Evolutionary conservation across 352 stramenopile genomes (phyloP).

Genomic region (Phytophthora lateralis): DNA sequence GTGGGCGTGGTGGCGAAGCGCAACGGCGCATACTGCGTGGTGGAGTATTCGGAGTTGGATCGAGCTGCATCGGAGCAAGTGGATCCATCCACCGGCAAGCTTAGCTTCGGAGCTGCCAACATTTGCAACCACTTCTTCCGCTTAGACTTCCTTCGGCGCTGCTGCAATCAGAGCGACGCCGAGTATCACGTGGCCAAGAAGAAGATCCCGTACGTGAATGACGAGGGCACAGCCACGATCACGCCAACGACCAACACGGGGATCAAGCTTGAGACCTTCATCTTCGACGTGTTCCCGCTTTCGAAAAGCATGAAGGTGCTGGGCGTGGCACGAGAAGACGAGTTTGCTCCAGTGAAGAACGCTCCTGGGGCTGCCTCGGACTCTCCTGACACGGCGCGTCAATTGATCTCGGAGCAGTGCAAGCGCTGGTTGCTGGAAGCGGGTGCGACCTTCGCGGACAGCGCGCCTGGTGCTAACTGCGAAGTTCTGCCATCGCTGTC

Average conservation of each 20-base stretch:
- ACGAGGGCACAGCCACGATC: conserved; percentile 80
- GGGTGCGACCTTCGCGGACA: conserved; percentile 47
- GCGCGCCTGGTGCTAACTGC: conserved; percentile 40
- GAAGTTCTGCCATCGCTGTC: conserved; percentile 85
- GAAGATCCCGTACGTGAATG: conserved; percentile 95
- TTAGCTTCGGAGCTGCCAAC: conserved; percentile 96
- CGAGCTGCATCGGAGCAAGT: conserved; percentile 63
- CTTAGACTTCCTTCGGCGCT: conserved; percentile 79
- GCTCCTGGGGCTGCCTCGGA: conserved; percentile 66
- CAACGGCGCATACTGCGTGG: conserved; percentile 88
- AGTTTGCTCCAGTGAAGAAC: conserved; percentile 94
- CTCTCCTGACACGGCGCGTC: conserved; percentile 79
- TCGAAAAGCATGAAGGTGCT: conserved; percentile 94
- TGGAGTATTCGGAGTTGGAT: conserved; percentile 98
- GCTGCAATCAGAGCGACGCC: conserved; percentile 88
- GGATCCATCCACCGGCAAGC: conserved; percentile 68
- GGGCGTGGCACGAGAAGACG: conserved; percentile 87
- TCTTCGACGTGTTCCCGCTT: conserved; percentile 99
- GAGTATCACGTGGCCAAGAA: conserved; percentile 98
- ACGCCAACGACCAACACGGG: conserved; percentile 90
- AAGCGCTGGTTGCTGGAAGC: conserved; percentile 65
- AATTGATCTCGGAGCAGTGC: conserved; percentile 61
- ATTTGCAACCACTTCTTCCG: conserved; percentile 99
- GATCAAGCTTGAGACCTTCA: conserved; percentile 99
- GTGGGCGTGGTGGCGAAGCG: conserved; percentile 91